These are phyloP conservation scores for Candida tropicalis DNA, from an alignment of 1,139 yeast species.

Conservation along the genomic window DNA sequence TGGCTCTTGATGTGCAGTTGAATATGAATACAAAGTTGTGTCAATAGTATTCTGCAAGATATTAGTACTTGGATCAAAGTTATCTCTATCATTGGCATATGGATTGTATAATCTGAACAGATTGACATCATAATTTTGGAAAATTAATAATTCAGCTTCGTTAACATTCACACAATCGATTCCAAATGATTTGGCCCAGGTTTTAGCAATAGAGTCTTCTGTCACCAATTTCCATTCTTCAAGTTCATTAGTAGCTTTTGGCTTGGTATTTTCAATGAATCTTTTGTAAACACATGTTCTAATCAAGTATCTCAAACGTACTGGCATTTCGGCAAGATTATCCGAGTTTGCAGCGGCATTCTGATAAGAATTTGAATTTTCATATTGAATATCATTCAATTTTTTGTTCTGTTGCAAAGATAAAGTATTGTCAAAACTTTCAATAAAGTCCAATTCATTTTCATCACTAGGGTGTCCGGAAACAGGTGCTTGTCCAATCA, in stretches of 20 bases:
- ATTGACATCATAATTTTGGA: constrained; percentile 41
- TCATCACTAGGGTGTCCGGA: background rate
- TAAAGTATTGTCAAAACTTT: constrained; percentile 14
- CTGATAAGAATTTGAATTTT: constrained; percentile 32
- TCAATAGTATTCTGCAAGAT: constrained; percentile 42
- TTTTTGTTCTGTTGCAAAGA: constrained; percentile 16
- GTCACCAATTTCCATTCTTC: constrained; percentile 55
- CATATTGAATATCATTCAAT: constrained; percentile 35
- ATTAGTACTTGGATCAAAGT: constrained; percentile 25
- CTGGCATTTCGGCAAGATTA: constrained; percentile 50
- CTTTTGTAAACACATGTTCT: constrained; percentile 53
- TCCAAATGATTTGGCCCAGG: constrained; percentile 61
- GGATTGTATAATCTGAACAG: constrained; percentile 29
- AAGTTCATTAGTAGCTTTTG: constrained; percentile 13
- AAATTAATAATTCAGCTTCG: constrained; percentile 51
- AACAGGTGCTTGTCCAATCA: constrained; percentile 21
- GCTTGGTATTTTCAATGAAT: constrained; percentile 31
- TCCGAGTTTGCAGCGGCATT: constrained; percentile 32
- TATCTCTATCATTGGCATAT: constrained; percentile 28
- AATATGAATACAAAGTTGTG: constrained; percentile 31
- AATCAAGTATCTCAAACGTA: constrained; percentile 48
- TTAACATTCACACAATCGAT: constrained; percentile 52
- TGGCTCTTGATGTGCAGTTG: constrained; percentile 12
- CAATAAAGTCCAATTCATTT: constrained; percentile 10
- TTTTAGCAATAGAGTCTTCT: constrained; percentile 53